These are phyloP conservation scores for Thyridium curvatum DNA, from an alignment of 2,329 filamentous ascomycete genomes.

Conservation along the genomic window DNA sequence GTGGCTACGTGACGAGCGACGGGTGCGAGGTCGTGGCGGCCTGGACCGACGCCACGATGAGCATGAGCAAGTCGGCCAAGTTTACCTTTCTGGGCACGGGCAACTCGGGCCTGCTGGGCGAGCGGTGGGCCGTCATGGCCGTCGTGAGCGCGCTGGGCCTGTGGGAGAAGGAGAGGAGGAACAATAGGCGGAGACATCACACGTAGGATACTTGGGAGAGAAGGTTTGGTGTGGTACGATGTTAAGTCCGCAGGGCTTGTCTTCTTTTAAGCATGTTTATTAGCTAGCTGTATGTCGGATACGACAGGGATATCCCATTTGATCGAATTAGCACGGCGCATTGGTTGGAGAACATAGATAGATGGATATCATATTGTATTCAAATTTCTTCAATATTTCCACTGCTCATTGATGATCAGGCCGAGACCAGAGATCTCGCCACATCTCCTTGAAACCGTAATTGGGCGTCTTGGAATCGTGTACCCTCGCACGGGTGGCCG, in stretches of 20 bases:
- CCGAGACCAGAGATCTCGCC: conserved; percentile 65
- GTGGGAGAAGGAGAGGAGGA: conserved; percentile 14
- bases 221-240: no score
- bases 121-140: conserved; percentile 35
- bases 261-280: no score
- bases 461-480: conserved; percentile 68
- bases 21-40: conserved; percentile 36
- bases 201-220: no score
- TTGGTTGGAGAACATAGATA: no score
- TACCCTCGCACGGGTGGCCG: conserved; percentile 49
- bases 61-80: conserved; percentile 24
- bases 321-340: no score
- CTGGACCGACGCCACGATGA: conserved; percentile 24
- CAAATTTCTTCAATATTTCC: no score
- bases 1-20: conserved; percentile 19
- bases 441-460: conserved; percentile 87
- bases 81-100: conserved; percentile 35
- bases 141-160: conserved; percentile 28
- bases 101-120: conserved; percentile 28
- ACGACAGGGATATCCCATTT: no score
- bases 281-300: no score
- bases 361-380: no score
- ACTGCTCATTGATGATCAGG: conserved; percentile 14
- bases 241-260: no score
- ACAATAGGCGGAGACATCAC: background rate